Percentiles rank a stretch among this genome's conserved stretches.
phyloP scores from a whole-genome alignment of 305 asterid genomes.

The Fraxinus angustifolia region DNA sequence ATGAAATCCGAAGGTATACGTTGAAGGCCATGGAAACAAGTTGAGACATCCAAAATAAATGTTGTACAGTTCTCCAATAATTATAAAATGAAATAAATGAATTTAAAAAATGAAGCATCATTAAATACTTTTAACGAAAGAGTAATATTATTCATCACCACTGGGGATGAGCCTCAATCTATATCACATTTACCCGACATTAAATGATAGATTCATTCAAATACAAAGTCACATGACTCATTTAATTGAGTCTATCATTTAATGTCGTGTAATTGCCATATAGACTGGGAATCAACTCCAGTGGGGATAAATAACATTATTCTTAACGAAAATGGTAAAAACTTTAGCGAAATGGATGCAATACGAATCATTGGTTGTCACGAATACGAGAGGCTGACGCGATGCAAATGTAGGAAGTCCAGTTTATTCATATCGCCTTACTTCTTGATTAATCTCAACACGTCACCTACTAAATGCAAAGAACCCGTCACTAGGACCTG shows the following conservation, averaged over 20 bases:
- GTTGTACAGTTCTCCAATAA: neutral
- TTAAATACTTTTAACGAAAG: neutral
- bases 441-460: conserved; percentile 73
- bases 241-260: too few species aligned
- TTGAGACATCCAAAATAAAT: neutral
- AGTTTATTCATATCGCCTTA: conserved; percentile 18
- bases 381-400: neutral
- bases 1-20: neutral
- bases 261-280: too few species aligned
- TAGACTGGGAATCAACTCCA: too few species aligned
- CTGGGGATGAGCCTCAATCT: too few species aligned
- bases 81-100: neutral
- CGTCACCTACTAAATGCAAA: conserved; percentile 79
- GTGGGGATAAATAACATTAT: too few species aligned
- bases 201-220: too few species aligned
- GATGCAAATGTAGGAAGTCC: neutral
- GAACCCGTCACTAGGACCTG: conserved; percentile 93
- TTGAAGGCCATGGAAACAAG: neutral
- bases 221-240: too few species aligned
- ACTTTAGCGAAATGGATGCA: neutral
- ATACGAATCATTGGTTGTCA: neutral
- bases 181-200: too few species aligned
- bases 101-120: neutral
- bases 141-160: too few species aligned
- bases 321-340: neutral